Conservation (phyloP, 148 eudicot species). For the Talinum fruticosum region DNA sequence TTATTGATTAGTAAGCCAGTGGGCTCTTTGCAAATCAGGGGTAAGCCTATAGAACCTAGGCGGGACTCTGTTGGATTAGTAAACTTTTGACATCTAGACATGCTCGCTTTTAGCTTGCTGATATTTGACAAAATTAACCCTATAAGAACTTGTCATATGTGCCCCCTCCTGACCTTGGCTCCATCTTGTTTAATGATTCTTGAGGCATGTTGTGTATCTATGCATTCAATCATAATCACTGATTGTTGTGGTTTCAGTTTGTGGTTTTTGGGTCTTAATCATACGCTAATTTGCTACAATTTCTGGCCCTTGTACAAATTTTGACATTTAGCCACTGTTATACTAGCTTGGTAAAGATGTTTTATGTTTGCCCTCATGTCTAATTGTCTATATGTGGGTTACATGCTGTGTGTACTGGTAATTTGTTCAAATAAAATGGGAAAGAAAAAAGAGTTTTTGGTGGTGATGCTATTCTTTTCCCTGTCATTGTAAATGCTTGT, state of each 20-base stretch:
- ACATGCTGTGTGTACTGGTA: neutral
- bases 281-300: neutral
- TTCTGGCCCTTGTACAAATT: neutral
- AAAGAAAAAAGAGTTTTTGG: no score
- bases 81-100: neutral
- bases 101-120: neutral
- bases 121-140: neutral
- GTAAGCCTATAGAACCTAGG: no score
- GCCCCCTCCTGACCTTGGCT: neutral
- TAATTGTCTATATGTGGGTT: neutral
- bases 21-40: no score
- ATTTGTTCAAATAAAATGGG: neutral
- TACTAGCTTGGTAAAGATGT: neutral
- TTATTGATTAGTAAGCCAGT: neutral
- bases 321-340: neutral
- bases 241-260: neutral
- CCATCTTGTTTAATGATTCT: neutral
- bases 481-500: neutral
- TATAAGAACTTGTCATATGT: neutral
- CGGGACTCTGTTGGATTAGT: neutral
- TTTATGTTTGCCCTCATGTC: no score
- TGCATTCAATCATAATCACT: neutral
- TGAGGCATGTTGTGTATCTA: neutral
- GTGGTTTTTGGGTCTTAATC: neutral
- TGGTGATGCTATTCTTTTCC: neutral